These are phyloP conservation scores for Coniochaeta sp. DNA, from an alignment of 2,329 filamentous ascomycete genomes.

Conservation along the genomic window DNA sequence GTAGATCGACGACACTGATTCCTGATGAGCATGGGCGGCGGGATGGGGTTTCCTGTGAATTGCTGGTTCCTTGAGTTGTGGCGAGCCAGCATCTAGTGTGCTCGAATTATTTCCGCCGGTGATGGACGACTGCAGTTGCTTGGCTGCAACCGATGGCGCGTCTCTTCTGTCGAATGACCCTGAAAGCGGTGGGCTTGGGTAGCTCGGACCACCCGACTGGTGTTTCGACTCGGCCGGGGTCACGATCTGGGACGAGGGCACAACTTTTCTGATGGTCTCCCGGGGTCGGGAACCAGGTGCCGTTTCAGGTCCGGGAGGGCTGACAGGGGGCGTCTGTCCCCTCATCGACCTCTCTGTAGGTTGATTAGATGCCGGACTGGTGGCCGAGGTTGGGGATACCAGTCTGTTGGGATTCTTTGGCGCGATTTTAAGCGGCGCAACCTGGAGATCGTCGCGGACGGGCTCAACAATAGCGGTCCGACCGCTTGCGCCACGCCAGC, in stretches of 20 bases:
- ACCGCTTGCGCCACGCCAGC: conserved; percentile 69
- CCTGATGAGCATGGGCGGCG: conserved; percentile 14
- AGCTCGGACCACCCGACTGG: conserved; percentile 14
- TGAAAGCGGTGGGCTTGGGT: conserved; percentile 30
- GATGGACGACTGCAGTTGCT: conserved; percentile 10
- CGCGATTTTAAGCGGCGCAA: conserved; percentile 48
- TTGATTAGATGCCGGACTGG: conserved; percentile 7
- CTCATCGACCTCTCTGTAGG: conserved; percentile 7
- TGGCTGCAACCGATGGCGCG: conserved; percentile 13
- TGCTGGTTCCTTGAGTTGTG: conserved; percentile 3
- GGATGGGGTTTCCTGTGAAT: conserved; percentile 17
- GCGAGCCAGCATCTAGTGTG: conserved; percentile 7
- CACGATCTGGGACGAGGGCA: conserved; percentile 23
- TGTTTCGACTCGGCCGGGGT: conserved; percentile 11
- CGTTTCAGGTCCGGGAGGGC: conserved; percentile 21
- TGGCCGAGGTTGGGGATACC: conserved; percentile 13
- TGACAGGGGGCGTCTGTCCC: conserved; percentile 21
- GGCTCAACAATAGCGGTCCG: conserved; percentile 56
- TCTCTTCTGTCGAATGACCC: conserved; percentile 14
- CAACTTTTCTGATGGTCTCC: conserved; percentile 24
- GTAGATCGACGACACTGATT: conserved; percentile 23
- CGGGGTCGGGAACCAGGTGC: conserved; percentile 8
- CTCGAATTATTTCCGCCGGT: conserved; percentile 7
- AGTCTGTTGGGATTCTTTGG: conserved; percentile 39
- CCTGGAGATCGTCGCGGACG: conserved; percentile 51